These are phyloP conservation scores for Fusarium hostae DNA, from an alignment of 2,329 filamentous ascomycete genomes.

Conservation along the genomic window DNA sequence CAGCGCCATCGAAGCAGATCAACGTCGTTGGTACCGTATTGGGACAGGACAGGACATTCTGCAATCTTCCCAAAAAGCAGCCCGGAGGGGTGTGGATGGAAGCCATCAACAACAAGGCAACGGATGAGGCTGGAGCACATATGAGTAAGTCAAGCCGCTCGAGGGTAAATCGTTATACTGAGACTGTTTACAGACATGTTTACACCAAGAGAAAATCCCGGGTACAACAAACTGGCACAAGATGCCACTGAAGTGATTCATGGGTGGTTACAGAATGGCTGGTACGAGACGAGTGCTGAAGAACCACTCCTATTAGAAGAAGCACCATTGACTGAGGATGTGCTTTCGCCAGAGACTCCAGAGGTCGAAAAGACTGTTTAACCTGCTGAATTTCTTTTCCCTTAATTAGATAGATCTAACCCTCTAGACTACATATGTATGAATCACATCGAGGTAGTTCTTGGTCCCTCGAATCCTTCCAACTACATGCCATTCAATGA, in stretches of 20 bases:
- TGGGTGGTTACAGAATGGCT: conserved; percentile 72
- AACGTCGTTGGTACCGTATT: conserved; percentile 68
- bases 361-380: not conserved
- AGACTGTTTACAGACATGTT: conserved; percentile 70
- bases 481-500: not conserved
- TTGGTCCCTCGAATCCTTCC: not conserved
- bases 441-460: conserved; percentile 2
- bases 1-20: conserved; percentile 65
- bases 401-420: not conserved
- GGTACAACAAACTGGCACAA: conserved; percentile 74
- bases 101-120: conserved; percentile 81
- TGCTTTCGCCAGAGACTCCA: not conserved
- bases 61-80: conserved; percentile 75
- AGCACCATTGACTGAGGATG: conserved; percentile 10
- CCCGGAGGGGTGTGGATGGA: conserved; percentile 70
- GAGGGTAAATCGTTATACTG: conserved; percentile 1
- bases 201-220: conserved; percentile 75
- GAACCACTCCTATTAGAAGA: conserved; percentile 43
- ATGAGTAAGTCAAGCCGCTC: conserved; percentile 63
- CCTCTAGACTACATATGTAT: not conserved
- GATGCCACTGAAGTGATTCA: conserved; percentile 73
- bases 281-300: conserved; percentile 69
- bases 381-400: not conserved
- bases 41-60: conserved; percentile 85
- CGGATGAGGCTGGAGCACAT: conserved; percentile 84